Evolutionary conservation across 1,284 basidiomycete genomes (phyloP).

Genomic region (Malassezia globosa): DNA sequence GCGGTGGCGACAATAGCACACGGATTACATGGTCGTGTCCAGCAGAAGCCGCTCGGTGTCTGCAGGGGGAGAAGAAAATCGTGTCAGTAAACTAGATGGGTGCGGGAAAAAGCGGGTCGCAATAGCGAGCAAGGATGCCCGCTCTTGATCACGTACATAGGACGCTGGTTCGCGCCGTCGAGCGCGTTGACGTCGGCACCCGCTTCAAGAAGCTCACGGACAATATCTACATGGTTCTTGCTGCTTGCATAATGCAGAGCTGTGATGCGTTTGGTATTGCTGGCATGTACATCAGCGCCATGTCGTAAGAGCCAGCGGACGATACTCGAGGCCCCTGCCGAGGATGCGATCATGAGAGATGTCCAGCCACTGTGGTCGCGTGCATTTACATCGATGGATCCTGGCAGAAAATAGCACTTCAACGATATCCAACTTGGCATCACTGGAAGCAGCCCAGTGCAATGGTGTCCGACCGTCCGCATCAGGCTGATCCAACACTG

Average conservation of each 20-base stretch:
- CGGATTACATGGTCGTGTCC: constrained; percentile 24
- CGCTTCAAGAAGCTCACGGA: constrained; percentile 18
- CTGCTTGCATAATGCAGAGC: constrained; percentile 28
- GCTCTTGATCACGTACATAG: constrained; percentile 24
- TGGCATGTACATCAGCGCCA: constrained; percentile 17
- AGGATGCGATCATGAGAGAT: constrained; percentile 25
- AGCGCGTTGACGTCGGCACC: constrained; percentile 27
- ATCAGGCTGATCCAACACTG: constrained; percentile 12
- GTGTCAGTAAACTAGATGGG: no score
- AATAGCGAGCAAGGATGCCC: neutral
- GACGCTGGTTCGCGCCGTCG: constrained; percentile 24
- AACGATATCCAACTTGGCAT: constrained; percentile 9
- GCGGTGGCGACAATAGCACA: constrained; percentile 20
- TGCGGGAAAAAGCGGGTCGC: no score
- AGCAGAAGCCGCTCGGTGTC: constrained; percentile 23
- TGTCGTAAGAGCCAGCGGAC: constrained; percentile 16
- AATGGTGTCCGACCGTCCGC: constrained; percentile 23
- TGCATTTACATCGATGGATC: constrained; percentile 6
- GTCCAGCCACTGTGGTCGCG: constrained; percentile 21
- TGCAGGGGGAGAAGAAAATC: no score
- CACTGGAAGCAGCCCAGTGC: constrained; percentile 21
- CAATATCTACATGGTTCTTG: constrained; percentile 27
- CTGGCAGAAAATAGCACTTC: constrained; percentile 9
- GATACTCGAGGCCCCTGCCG: constrained; percentile 14
- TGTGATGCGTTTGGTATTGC: constrained; percentile 19